Evolutionary conservation across 2,329 filamentous ascomycete genomes (phyloP).

Genomic region (Botrytis galanthina): DNA sequence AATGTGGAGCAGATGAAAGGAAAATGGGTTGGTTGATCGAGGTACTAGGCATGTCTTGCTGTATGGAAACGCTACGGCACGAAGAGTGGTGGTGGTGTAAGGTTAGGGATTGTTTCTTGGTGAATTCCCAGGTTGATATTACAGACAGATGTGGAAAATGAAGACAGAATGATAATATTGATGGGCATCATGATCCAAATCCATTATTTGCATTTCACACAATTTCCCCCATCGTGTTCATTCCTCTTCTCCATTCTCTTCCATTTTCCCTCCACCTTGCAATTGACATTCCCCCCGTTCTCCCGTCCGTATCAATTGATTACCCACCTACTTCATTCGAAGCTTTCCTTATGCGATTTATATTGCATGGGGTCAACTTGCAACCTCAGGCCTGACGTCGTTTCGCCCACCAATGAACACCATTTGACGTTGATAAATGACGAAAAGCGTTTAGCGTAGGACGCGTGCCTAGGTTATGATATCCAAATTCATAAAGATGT

Average conservation of each 20-base stretch:
- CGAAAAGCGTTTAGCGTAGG: neutral
- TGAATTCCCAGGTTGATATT: too few species aligned
- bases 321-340: neutral
- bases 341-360: conserved; percentile 17
- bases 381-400: neutral
- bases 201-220: neutral
- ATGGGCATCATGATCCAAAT: neutral
- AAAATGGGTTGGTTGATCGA: neutral
- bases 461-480: too few species aligned
- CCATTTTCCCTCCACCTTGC: neutral
- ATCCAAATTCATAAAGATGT: neutral
- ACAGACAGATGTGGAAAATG: neutral
- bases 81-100: neutral
- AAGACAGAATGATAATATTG: neutral
- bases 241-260: neutral
- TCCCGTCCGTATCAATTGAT: neutral
- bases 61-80: neutral
- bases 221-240: neutral
- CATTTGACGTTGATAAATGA: conserved; percentile 15
- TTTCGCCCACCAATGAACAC: neutral
- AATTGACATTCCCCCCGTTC: neutral
- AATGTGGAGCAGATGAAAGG: conserved; percentile 2
- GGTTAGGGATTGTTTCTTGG: too few species aligned
- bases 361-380: conserved; percentile 13
- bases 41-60: neutral